Evolutionary conservation across 192 early-diverging fungal species (phyloP), one percentile per base, ranked within the genome.

Genomic region (Dissophora globulifera): DNA sequence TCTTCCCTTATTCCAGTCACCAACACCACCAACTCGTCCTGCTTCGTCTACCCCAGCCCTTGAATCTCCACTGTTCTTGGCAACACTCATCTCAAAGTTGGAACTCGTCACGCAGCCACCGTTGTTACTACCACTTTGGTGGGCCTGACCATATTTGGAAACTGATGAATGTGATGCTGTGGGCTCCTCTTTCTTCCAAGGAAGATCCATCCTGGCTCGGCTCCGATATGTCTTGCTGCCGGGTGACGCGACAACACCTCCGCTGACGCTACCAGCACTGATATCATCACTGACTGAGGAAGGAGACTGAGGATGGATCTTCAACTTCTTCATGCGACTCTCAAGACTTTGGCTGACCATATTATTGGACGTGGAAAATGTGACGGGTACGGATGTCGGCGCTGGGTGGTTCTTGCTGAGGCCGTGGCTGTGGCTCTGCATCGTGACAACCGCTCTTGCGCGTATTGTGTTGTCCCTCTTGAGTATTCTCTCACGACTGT

Each of bases 291-390:
- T 25, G 29, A 4, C 42, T 35, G 45, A 50, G 9, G 45, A 50
- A 30, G 61, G 16, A 19, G 41, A 46, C 27, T 8, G 62, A 31
- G 50, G 25, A 6, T 64, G 41, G 51, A 68, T 57, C 20, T 51
- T 40, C 3, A 68, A 42, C 41, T 38, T 12, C 31, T 58, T 43
- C 49, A 68, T 42, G 8, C 49, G 56, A 19, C 29, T 42, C 27
- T 48, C 13, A 19, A 68, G 48, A 32, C 12, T 57, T 15, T 42
- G 30, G 47, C 42, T 45, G 27, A 58, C 33, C 35, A 31, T 27
- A 13, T 30, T 43, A 10, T 51, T 48, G 12, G 55, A 50, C 23
- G 47, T 17, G 35, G 35, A 9, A 17, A 30, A 33, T 23, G n/a
- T 15, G 17, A 17, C 2, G 23, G 27, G 12, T 27, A 23, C 38